Base-by-base conservation (phyloP, 2,329 filamentous ascomycete species). In the Mycosphaerella sp. region DNA sequence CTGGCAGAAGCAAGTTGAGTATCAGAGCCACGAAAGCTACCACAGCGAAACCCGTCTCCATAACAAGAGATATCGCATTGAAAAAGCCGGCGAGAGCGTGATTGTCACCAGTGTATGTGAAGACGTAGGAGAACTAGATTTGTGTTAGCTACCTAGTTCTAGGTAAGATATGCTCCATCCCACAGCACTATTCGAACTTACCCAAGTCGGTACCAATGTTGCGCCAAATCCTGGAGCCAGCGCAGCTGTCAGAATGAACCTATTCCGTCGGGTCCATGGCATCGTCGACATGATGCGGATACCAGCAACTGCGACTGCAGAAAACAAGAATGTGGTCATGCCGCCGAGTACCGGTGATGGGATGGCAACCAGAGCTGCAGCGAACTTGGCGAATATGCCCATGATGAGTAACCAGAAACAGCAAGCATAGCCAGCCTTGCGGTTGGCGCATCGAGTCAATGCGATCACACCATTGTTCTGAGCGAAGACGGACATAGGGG, bases 381-480 rank as follows among this genome's bases (percentile, higher is more conserved):
- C 87, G 60, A 91, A 90, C 69, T 93, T 93, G 59, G 86, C 81
- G 61, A 91, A 89, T 54, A 93, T 73, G 13, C 88, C 88, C 81
- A 89, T 89, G 59, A 93, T 68, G 55, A 93, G 70, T 9, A 93
- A 77, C 73, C 89, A 89, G 62, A 86, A 75, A 66, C 80, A 89
- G 64, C 83, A 86, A 43, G 83, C 85, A 66, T 89, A 89, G 4
- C 88, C 88, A 4, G 87, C 88, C 41, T 82, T 85, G 48, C 87
- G 80, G 67, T 89, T 91, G 1, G 87, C 87, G 66, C 87, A 91
- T 13, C 86, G 79, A 0, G 87, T 93, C 40, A 93, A 75, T 0
- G 87, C 85, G 54, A 93, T 90, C 45, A 91, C 86, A 32, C 87
- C 87, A 66, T 91, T 90, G 72, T 91, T 91, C 67, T 90, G 86